Base-by-base conservation (phyloP, 2,329 filamentous ascomycete species). In the Ascomycota sp. region DNA sequence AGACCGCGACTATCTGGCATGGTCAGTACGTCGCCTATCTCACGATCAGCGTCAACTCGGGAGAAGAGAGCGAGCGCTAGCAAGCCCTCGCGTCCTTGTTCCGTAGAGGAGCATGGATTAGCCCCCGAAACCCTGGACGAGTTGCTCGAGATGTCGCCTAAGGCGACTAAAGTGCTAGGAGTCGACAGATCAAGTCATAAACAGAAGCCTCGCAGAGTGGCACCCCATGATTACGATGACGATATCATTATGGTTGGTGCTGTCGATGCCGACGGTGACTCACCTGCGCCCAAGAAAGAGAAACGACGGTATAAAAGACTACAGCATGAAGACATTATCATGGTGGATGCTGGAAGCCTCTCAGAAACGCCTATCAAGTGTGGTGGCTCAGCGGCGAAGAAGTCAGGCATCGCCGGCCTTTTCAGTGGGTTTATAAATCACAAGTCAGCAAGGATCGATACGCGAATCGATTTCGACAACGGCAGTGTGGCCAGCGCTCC, bases 151-250 rank as follows among this genome's bases (percentile, higher is more conserved):
- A 64, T 81, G 44, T 65, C 74, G 7, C 64, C 70, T 27, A 92
- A 91, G 51, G 81, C 80, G 20, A 79, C 80, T 21, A 83, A 74
- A 50, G 53, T 86, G 30, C 69, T 89, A 3, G 69, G 83, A 56
- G 40, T 66, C 17, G 58, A 58, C 25, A 54, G 52, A 31, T 47
- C 51, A 10, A 45, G 43, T 26, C 51, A 50, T 36, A 56, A 49
- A 36, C 55, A 51, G 30, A 56, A 65, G 46, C 40, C 46, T 21
- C 63, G 64, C 32, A 69, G 59, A 37, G 24, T 35, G 7, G 36
- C 40, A 23, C 30, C 40, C 11, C 47, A 48, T 8, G 55, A 57
- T 9, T 59, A 68, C 7, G 61, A 65, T 19, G 63, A 69, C 25
- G 15, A 17, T 17, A 51, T 62, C 27, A 48, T 60, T 24, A 61